Percentiles rank a stretch among this genome's conserved stretches.
Conservation (phyloP, 2,329 filamentous ascomycete species). For the Clonostachys sp. region DNA sequence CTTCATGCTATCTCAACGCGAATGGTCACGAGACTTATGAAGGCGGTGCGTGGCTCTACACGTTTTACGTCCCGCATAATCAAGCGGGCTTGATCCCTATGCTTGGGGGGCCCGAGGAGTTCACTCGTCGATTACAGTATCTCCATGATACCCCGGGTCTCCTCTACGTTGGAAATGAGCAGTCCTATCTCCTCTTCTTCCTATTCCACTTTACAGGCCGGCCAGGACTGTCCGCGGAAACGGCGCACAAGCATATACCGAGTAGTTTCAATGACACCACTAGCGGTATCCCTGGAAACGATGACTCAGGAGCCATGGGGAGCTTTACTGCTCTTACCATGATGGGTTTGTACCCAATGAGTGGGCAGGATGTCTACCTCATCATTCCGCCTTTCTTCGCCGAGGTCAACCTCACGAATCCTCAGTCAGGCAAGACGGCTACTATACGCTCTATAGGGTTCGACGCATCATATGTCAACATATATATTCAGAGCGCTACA, state of each 20-base stretch:
- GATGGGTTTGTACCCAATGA: slow-evolving; percentile 50
- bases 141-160: slow-evolving; percentile 59
- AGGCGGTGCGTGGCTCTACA: slow-evolving; percentile 67
- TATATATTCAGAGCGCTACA: slow-evolving; percentile 55
- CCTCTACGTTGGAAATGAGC: slow-evolving; percentile 64
- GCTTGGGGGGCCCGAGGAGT: slow-evolving; percentile 55
- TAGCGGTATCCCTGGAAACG: slow-evolving; percentile 52
- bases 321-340: slow-evolving; percentile 44
- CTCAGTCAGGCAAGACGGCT: slow-evolving; percentile 14
- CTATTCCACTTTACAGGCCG: slow-evolving; percentile 64
- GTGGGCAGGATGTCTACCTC: slow-evolving; percentile 48
- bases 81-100: slow-evolving; percentile 38
- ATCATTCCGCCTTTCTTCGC: slow-evolving; percentile 46
- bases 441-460: slow-evolving; percentile 16
- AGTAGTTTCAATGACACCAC: slow-evolving; percentile 61
- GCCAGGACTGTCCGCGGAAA: slow-evolving; percentile 49
- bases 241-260: slow-evolving; percentile 63
- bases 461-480: slow-evolving; percentile 41
- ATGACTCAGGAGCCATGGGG: slow-evolving; percentile 49
- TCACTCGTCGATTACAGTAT: slow-evolving; percentile 56
- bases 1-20: slow-evolving; percentile 23
- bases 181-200: slow-evolving; percentile 44
- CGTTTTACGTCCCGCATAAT: slow-evolving; percentile 51
- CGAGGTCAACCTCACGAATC: slow-evolving; percentile 30
- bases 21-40: slow-evolving; percentile 54